Percentiles rank a stretch among this genome's conserved stretches.
Conservation (phyloP, 2,329 filamentous ascomycete species). For the Curvularia verruculosa region DNA sequence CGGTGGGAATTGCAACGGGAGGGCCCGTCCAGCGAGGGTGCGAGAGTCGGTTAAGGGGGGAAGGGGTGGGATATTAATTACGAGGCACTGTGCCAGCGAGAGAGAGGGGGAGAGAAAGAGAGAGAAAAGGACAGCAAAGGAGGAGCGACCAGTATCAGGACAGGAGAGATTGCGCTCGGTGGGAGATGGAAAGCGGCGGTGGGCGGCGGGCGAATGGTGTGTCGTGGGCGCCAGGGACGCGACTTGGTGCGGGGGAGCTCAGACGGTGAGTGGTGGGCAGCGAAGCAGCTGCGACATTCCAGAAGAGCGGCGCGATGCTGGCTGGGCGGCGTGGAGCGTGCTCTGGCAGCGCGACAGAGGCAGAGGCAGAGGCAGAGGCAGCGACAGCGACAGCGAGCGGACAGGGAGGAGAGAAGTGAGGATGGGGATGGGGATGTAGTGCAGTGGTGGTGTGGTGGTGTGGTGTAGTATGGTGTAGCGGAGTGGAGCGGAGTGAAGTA, state of each 20-base stretch:
- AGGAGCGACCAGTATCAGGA: not conserved
- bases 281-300: conserved; percentile 36
- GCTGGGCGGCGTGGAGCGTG: conserved; percentile 1
- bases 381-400: not conserved
- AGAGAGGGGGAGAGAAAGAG: not conserved
- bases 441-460: not conserved
- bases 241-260: conserved; percentile 27
- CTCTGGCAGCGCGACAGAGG: not conserved
- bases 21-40: conserved; percentile 34
- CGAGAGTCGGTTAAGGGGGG: conserved; percentile 4
- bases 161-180: not conserved
- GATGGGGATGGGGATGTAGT: not conserved
- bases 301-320: conserved; percentile 26
- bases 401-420: not conserved
- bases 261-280: conserved; percentile 29
- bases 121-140: not conserved
- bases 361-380: not conserved
- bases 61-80: too few species aligned
- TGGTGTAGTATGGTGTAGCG: not conserved
- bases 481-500: too few species aligned
- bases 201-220: conserved; percentile 3
- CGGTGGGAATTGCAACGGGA: conserved; percentile 29
- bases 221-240: conserved; percentile 15
- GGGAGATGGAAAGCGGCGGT: not conserved
- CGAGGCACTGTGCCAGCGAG: conserved; percentile 8